Evolutionary conservation across 2,329 filamentous ascomycete species (phyloP).

Genomic region (Aspergillus pseudoviridinutans): DNA sequence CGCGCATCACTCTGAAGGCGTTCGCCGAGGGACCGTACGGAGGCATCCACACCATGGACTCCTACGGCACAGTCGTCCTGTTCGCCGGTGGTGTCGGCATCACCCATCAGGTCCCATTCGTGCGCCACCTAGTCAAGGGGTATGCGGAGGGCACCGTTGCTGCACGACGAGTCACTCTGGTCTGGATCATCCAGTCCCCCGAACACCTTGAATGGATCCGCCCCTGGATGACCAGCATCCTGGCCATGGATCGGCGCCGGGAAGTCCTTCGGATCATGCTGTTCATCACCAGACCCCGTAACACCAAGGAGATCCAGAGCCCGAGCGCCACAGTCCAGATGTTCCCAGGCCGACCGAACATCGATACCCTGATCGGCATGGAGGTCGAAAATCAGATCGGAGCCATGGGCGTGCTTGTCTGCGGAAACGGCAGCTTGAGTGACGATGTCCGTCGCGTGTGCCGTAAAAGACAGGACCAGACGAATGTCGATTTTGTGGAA

Average conservation of each 20-base stretch:
- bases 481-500: constrained; percentile 69
- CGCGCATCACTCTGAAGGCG: constrained; percentile 61
- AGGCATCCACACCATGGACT: constrained; percentile 77
- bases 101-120: constrained; percentile 87
- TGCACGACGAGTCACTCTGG: constrained; percentile 73
- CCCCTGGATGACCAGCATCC: constrained; percentile 74
- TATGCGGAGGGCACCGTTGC: constrained; percentile 69
- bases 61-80: constrained; percentile 86
- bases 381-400: constrained; percentile 80
- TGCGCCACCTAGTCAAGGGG: constrained; percentile 70
- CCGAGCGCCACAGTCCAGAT: constrained; percentile 80
- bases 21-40: constrained; percentile 88
- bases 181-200: constrained; percentile 90
- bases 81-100: constrained; percentile 93
- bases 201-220: constrained; percentile 91
- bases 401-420: constrained; percentile 82
- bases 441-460: constrained; percentile 72
- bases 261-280: constrained; percentile 82
- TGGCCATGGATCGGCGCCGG: constrained; percentile 73
- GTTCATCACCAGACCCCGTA: constrained; percentile 84
- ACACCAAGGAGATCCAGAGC: constrained; percentile 74
- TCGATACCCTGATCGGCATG: constrained; percentile 71
- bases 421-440: constrained; percentile 68
- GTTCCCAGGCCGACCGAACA: constrained; percentile 83
- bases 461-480: constrained; percentile 56